Percentiles rank a stretch among this genome's conserved stretches.
These are phyloP conservation scores for Chrysanthemum makinoi DNA, from an alignment of 129 eudicot species.

Conservation along the genomic window DNA sequence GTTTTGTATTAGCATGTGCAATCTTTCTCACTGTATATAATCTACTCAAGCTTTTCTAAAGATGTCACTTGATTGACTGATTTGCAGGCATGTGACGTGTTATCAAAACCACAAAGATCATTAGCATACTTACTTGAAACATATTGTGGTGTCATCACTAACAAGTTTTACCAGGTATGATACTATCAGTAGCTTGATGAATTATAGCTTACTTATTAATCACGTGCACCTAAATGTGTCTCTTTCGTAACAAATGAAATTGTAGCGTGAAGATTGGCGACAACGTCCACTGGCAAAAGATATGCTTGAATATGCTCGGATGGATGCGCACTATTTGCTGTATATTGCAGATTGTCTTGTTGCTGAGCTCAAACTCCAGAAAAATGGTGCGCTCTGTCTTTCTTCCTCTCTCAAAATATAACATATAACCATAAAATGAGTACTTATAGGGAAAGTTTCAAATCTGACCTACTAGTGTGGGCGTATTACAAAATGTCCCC, in stretches of 20 bases:
- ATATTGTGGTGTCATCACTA: constrained; percentile 73
- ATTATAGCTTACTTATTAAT: background rate
- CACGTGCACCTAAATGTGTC: background rate
- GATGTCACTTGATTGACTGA: constrained; percentile 10
- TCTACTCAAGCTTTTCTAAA: constrained; percentile 2
- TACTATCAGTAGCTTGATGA: background rate
- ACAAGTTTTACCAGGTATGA: constrained; percentile 79
- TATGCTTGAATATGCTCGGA: constrained; percentile 88
- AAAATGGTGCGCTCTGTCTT: constrained; percentile 46
- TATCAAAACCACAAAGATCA: constrained; percentile 89
- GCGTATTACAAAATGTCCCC: no score
- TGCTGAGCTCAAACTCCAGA: constrained; percentile 61
- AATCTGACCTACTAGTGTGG: no score
- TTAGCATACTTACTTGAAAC: constrained; percentile 88
- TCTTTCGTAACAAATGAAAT: constrained; percentile 8
- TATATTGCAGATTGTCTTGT: constrained; percentile 72
- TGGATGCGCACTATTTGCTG: constrained; percentile 86
- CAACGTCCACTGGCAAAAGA: constrained; percentile 89
- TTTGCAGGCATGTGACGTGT: constrained; percentile 85
- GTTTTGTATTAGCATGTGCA: background rate
- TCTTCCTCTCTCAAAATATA: background rate
- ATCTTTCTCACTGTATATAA: constrained; percentile 10
- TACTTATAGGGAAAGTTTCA: no score
- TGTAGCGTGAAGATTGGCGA: constrained; percentile 95
- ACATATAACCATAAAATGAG: background rate